Base-by-base conservation (phyloP, 2,329 filamentous ascomycete genomes). In the Leptodontidium sp. region DNA sequence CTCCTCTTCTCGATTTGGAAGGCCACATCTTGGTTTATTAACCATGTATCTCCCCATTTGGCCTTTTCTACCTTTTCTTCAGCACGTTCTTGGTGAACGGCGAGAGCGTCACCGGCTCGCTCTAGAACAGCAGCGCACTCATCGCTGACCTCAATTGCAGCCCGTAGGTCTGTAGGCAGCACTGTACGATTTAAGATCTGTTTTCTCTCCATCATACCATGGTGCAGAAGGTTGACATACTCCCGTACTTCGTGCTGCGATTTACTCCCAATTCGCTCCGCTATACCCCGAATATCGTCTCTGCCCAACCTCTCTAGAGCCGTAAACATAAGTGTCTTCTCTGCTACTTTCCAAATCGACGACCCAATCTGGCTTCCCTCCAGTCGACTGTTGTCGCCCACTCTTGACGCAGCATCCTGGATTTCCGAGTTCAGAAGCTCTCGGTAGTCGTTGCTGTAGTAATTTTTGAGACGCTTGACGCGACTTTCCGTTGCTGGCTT, bases 291-390 rank as follows among this genome's bases (percentile, higher is more conserved):
- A 0, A 91, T 74, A 70, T 93, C 83, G 73, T 88, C 85, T 63
- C 82, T 85, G 0, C 93, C 93, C 1, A 91, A 83, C 0, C 87
- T 86, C 1, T 85, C 83, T 2, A 97, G 78, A 0, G 87, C 85
- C 15, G 86, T 82, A 77, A 93, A 97, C 68, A 97, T 87, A 0
- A 82, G 73, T 1, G 85, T 82, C 77, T 97, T 97, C 76, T 98
- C 94, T 0, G 81, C 74, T 0, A 85, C 70, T 0, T 87, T 89
- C 95, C 95, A 98, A 12, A 80, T 73, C 0, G 90, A 88, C 32
- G 88, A 83, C 26, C 93, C 94, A 62, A 94, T 81, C 74, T 93
- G 91, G 1, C 86, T 85, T 45, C 81, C 62, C 59, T 78, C 68
- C 67, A 84, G 76, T 17, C 74, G 69, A 2, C 76, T 74, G 15